Conservation (phyloP, 1,284 basidiomycete genomes). For the Meira miltonrushii region DNA sequence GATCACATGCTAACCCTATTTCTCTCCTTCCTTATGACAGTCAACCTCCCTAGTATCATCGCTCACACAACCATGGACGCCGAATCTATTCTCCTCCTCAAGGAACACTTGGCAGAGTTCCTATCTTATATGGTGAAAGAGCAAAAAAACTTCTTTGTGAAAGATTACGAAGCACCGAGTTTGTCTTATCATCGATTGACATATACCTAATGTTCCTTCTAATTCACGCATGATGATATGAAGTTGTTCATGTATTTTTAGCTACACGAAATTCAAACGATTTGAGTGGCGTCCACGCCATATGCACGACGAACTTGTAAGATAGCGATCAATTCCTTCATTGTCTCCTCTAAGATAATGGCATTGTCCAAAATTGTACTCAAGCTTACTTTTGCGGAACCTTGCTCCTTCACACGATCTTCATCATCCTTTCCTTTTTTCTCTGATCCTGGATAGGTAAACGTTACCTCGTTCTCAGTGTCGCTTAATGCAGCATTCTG, state of each 20-base stretch:
- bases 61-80: constrained; percentile 83
- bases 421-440: constrained; percentile 12
- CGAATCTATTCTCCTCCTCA: constrained; percentile 74
- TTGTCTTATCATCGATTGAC: constrained; percentile 67
- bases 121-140: constrained; percentile 69
- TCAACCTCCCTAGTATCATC: constrained; percentile 68
- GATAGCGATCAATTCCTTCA: constrained; percentile 86
- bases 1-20: background rate
- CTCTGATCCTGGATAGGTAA: constrained; percentile 8
- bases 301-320: constrained; percentile 76
- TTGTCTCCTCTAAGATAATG: constrained; percentile 87
- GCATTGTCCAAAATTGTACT: constrained; percentile 82
- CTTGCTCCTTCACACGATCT: constrained; percentile 7
- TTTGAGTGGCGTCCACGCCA: constrained; percentile 64
- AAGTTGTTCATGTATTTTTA: no score
- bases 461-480: constrained; percentile 7
- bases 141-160: constrained; percentile 64
- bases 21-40: constrained; percentile 41
- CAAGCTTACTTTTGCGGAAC: constrained; percentile 61
- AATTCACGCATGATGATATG: no score
- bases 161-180: constrained; percentile 68
- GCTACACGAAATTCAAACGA: background rate
- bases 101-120: constrained; percentile 85
- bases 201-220: constrained; percentile 17
- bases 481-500: background rate